Conservation (phyloP, 2,329 filamentous ascomycete genomes). For the Colletotrichum simmondsii region DNA sequence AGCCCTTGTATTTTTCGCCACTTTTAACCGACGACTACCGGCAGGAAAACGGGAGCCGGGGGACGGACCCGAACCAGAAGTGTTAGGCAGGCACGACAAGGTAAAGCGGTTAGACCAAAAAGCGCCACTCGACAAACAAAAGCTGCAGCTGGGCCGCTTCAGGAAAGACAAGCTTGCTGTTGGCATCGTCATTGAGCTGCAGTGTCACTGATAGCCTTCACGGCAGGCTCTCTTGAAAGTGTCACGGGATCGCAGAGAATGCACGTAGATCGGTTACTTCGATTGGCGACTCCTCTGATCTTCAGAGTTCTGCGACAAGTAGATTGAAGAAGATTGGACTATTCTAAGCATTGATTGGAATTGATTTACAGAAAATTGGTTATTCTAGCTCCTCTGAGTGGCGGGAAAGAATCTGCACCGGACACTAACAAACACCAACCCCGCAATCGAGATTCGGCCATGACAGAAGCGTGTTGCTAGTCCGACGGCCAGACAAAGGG, state of each 20-base stretch:
- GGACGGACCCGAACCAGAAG: not conserved
- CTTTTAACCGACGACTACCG: not conserved
- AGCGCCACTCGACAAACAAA: not conserved
- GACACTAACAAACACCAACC: not conserved
- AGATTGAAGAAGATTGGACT: not conserved
- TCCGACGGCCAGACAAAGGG: not conserved
- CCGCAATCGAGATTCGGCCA: not conserved
- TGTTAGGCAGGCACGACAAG: not conserved
- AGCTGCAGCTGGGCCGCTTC: not conserved
- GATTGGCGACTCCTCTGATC: not conserved
- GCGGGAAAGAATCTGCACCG: not conserved
- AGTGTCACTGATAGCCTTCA: not conserved
- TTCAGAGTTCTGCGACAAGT: not conserved
- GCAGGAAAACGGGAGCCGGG: not conserved
- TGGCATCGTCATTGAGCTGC: not conserved
- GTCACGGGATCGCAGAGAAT: not conserved
- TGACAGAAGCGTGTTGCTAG: not conserved
- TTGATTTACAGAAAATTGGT: not conserved
- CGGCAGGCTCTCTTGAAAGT: not conserved
- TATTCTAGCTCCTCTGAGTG: not conserved
- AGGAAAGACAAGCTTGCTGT: not conserved
- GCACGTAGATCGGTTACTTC: not conserved
- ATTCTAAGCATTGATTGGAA: not conserved
- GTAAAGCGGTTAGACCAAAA: not conserved
- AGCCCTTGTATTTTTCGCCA: not conserved